Evolutionary conservation across 1,284 basidiomycete genomes (phyloP).

Genomic region (Polyporus tsugae): DNA sequence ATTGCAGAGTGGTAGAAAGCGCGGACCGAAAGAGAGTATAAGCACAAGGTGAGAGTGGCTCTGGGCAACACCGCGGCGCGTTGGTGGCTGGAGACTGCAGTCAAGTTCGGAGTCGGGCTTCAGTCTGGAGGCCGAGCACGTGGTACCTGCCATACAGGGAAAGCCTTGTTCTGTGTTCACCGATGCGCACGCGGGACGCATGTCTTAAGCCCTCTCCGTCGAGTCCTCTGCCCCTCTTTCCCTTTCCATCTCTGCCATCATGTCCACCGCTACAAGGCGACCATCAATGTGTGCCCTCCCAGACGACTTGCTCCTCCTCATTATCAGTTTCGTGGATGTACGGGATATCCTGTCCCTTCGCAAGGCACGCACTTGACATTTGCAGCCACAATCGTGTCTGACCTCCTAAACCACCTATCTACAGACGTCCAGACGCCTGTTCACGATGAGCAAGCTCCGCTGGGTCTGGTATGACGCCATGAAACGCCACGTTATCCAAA

Average conservation of each 20-base stretch:
- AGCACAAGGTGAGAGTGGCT: neutral
- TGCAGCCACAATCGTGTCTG: constrained; percentile 12
- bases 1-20: neutral
- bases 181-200: neutral
- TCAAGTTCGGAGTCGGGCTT: neutral
- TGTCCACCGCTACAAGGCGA: constrained; percentile 19
- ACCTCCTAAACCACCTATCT: neutral
- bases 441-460: constrained; percentile 43
- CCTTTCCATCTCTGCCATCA: constrained; percentile 2
- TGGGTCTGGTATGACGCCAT: constrained; percentile 50
- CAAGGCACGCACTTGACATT: constrained; percentile 38
- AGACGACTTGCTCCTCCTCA: constrained; percentile 46
- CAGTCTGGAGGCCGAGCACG: constrained; percentile 18
- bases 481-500: constrained; percentile 44
- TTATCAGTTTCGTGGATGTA: constrained; percentile 44
- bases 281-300: constrained; percentile 37
- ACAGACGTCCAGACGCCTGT: constrained; percentile 45
- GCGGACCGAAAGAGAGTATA: neutral
- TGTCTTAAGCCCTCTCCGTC: constrained; percentile 5
- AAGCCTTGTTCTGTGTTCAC: constrained; percentile 21
- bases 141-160: constrained; percentile 3
- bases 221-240: neutral
- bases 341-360: constrained; percentile 46
- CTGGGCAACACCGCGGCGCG: neutral
- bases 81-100: constrained; percentile 6